Evolutionary conservation across 192 early-diverging fungal species (phyloP).

Genomic region (Podila epigama): DNA sequence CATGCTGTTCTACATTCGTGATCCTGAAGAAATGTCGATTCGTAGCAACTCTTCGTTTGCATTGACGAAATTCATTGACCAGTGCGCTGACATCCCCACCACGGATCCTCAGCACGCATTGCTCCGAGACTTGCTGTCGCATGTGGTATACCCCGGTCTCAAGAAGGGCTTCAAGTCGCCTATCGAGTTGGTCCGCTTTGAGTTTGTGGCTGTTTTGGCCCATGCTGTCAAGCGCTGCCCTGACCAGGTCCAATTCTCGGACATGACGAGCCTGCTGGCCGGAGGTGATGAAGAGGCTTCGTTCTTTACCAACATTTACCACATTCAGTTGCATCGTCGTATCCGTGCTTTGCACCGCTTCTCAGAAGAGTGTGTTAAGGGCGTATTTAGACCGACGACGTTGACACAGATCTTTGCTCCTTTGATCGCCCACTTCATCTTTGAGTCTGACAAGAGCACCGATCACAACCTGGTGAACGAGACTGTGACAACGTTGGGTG

Average conservation of each 20-base stretch:
- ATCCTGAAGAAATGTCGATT: conserved; percentile 87
- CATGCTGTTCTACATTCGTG: conserved; percentile 82
- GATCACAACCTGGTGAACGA: conserved; percentile 88
- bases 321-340: conserved; percentile 96
- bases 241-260: conserved; percentile 62
- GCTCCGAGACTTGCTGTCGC: conserved; percentile 59
- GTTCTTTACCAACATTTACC: conserved; percentile 95
- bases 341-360: conserved; percentile 82
- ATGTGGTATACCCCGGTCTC: conserved; percentile 75
- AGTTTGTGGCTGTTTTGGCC: conserved; percentile 74
- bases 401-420: conserved; percentile 83
- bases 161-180: conserved; percentile 69
- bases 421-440: conserved; percentile 86
- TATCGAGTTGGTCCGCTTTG: conserved; percentile 67
- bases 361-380: conserved; percentile 55
- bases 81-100: conserved; percentile 40
- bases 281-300: conserved; percentile 89
- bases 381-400: conserved; percentile 54
- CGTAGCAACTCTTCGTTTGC: conserved; percentile 82
- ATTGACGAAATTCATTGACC: conserved; percentile 74
- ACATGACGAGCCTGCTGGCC: conserved; percentile 70
- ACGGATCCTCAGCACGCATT: conserved; percentile 36
- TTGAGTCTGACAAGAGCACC: conserved; percentile 69
- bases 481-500: conserved; percentile 77
- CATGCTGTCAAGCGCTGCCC: conserved; percentile 69